Conservation (phyloP, 2,329 filamentous ascomycete genomes). For the Colletotrichum sp. region DNA sequence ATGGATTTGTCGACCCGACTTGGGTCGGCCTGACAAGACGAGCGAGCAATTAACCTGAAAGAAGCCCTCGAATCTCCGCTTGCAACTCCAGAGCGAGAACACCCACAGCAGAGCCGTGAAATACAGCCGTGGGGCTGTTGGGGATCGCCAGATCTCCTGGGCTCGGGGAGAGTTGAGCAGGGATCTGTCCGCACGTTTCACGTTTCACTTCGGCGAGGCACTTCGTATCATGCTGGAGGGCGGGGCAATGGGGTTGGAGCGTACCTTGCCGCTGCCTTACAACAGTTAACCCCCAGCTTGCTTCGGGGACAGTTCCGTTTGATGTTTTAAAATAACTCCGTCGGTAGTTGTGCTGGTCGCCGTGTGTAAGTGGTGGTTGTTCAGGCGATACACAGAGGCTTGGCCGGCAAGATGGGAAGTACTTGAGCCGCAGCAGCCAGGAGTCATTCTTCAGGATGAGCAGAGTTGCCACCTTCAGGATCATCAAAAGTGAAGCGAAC, state of each 20-base stretch:
- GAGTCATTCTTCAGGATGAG: neutral
- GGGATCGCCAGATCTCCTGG: constrained; percentile 7
- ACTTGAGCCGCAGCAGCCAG: neutral
- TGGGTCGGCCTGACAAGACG: neutral
- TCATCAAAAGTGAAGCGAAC: neutral
- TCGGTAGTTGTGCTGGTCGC: neutral
- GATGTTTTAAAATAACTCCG: constrained; percentile 1
- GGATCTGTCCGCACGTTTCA: constrained; percentile 20
- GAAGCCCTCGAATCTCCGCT: neutral
- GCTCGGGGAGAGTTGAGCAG: constrained; percentile 7
- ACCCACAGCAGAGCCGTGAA: neutral
- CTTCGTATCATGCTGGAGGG: constrained; percentile 8
- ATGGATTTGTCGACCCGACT: neutral
- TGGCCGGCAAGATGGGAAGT: neutral
- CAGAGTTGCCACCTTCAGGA: neutral
- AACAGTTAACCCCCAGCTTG: neutral
- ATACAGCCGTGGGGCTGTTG: neutral
- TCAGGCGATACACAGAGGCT: neutral
- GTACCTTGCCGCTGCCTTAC: neutral
- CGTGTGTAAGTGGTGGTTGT: neutral
- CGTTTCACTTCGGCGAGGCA: constrained; percentile 19
- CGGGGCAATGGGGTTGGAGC: neutral
- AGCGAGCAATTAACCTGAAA: neutral
- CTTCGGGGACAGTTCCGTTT: constrained; percentile 4
- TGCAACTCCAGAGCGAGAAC: neutral